Conservation (phyloP, 2,329 filamentous ascomycete genomes). For the Talaromyces sp. region DNA sequence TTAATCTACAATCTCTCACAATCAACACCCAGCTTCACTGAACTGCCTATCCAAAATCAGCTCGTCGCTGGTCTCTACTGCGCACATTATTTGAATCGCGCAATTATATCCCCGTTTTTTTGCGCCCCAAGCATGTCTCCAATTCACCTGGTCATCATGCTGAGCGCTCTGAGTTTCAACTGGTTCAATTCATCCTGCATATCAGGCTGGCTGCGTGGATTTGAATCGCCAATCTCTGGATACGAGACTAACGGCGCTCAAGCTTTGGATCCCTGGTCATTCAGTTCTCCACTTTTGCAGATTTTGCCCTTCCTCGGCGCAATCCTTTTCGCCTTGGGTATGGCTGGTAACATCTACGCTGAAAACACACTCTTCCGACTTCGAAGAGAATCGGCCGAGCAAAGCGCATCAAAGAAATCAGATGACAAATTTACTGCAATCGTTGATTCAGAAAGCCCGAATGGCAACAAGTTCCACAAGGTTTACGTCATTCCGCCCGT, state of each 20-base stretch:
- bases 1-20: slow-evolving; percentile 74
- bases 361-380: slow-evolving; percentile 90
- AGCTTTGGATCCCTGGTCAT: slow-evolving; percentile 12
- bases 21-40: slow-evolving; percentile 58
- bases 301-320: slow-evolving; percentile 64
- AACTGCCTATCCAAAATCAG: slow-evolving; percentile 40
- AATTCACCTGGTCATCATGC: slow-evolving; percentile 71
- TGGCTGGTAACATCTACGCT: slow-evolving; percentile 81
- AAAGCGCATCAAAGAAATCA: slow-evolving; percentile 56
- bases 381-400: slow-evolving; percentile 65
- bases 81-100: slow-evolving; percentile 89
- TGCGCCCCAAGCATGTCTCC: slow-evolving; percentile 90
- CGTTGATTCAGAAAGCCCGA: slow-evolving; percentile 27
- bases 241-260: slow-evolving; percentile 18
- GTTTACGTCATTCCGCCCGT: slow-evolving; percentile 83
- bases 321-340: slow-evolving; percentile 73
- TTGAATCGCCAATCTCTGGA: slow-evolving; percentile 57
- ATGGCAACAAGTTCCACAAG: slow-evolving; percentile 65
- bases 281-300: slow-evolving; percentile 11
- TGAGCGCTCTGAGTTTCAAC: slow-evolving; percentile 72
- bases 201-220: slow-evolving; percentile 79
- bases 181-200: slow-evolving; percentile 76
- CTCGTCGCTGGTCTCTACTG: slow-evolving; percentile 54
- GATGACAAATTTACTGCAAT: slow-evolving; percentile 34
- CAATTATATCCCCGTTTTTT: slow-evolving; percentile 76